phyloP scores from a whole-genome alignment of 306 rosid species.

The Inga leiocalycina region DNA sequence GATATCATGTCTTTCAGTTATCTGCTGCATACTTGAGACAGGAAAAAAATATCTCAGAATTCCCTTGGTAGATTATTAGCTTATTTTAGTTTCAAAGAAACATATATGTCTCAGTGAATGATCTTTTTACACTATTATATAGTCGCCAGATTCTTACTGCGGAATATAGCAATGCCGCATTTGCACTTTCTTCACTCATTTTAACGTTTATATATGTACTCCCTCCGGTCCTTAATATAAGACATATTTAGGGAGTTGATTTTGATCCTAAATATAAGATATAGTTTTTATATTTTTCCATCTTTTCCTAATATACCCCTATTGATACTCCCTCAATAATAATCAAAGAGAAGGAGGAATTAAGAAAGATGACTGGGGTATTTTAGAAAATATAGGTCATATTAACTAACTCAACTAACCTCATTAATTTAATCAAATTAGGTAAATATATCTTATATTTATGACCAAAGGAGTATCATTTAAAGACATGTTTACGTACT shows the following conservation, averaged over 20 bases:
- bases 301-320: too few species aligned
- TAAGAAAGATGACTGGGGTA: too few species aligned
- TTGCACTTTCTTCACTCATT: neutral
- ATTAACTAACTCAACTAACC: too few species aligned
- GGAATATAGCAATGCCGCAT: neutral
- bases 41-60: neutral
- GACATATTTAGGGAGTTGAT: too few species aligned
- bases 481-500: neutral
- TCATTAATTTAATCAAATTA: too few species aligned
- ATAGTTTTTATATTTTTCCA: too few species aligned
- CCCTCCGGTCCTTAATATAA: too few species aligned
- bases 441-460: too few species aligned
- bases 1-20: neutral
- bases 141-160: neutral
- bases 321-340: too few species aligned
- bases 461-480: neutral
- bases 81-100: neutral
- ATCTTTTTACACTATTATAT: neutral
- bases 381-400: too few species aligned
- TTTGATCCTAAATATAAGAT: too few species aligned
- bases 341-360: too few species aligned
- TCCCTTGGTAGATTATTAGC: neutral
- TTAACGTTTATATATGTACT: neutral
- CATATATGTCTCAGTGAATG: neutral
- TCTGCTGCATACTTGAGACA: conserved; percentile 22